A percentile compares a stretch with the other conserved stretches of the same genome.
Evolutionary conservation across 139 green algal genomes (phyloP).

Genomic region (Chlamydomonas sp.): DNA sequence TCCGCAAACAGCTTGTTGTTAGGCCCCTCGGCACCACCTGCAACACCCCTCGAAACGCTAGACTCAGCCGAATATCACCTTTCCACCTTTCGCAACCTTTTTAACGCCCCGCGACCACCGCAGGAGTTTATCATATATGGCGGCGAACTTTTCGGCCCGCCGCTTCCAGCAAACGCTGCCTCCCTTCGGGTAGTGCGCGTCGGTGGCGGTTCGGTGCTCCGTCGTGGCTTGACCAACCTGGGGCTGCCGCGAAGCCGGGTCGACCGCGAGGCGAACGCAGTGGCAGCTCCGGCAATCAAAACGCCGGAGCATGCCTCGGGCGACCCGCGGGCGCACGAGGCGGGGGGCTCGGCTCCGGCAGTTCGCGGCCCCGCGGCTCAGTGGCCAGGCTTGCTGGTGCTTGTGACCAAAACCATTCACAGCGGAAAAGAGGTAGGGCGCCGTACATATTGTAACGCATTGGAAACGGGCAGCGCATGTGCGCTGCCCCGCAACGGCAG

Average conservation of each 20-base stretch:
- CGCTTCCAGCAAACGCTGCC: background rate
- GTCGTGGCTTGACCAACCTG: background rate
- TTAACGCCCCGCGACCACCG: background rate
- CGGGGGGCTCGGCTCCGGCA: background rate
- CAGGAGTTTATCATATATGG: slow-evolving; percentile 19
- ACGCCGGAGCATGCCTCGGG: no score
- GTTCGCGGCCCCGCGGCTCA: background rate
- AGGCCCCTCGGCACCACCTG: no score
- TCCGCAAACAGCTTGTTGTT: no score
- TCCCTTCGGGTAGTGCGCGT: slow-evolving; percentile 18
- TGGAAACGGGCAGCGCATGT: background rate
- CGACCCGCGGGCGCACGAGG: no score
- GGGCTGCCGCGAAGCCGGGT: background rate
- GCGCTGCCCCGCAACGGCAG: background rate
- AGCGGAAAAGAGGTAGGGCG: background rate
- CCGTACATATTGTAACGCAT: background rate
- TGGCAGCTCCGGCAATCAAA: background rate
- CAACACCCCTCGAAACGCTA: no score
- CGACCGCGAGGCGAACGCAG: background rate
- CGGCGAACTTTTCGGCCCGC: background rate
- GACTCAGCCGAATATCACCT: no score
- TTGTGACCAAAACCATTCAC: slow-evolving; percentile 17
- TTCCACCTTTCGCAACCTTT: no score
- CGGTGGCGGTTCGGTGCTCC: slow-evolving; percentile 22
- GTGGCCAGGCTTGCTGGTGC: background rate